Base-by-base conservation (phyloP, 163 green algal species). In the Coccomyxa subellipsoidea region DNA sequence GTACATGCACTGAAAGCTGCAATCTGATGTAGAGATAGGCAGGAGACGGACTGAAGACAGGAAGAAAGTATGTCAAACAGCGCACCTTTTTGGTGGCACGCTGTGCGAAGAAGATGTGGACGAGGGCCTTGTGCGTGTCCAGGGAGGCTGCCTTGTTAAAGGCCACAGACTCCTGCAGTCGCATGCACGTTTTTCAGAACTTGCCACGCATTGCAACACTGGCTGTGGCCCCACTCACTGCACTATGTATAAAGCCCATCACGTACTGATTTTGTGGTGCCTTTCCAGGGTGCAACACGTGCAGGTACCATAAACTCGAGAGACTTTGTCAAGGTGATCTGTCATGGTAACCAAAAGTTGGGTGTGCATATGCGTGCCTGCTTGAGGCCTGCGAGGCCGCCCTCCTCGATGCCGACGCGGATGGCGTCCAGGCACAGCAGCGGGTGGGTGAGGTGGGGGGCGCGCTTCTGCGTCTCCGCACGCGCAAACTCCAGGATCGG, bases 101-200 rank as follows among this genome's bases (percentile, higher is more conserved):
- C 88, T 96, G 92, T 1, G 97, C 94, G 76, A 99, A 98, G 90
- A 99, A 99, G 80, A 99, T 96, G 92, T 99, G 96, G 72, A 98
- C 95, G 37, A 99, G 90, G 0, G 93, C 92, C 87, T 97, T 96
- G 89, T 98, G 95, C 0, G 92, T 94, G 89, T 97, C 91, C 79
- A 98, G 90, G 12, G 90, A 83, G 0, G 94, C 92, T 3, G 95
- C 90, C 35, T 89, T 84, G 38, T 84, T 88, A 88, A 99, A 99
- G 38, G 88, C 89, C 71, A 94, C 89, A 3, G 88, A 88, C 85
- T 99, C 96, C 89, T 95, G 92, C 82, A 80, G 7, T 12, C 47
- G 47, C 47, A 59, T 59, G 5, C 4, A 59, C 2, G 23, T 59
- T 59, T 23, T 59, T 12, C 47, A 23, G 47, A 18, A 12, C 47